These are phyloP conservation scores for Oryza glumipatula DNA, from an alignment of 176 grass and related monocot genomes.

Conservation along the genomic window DNA sequence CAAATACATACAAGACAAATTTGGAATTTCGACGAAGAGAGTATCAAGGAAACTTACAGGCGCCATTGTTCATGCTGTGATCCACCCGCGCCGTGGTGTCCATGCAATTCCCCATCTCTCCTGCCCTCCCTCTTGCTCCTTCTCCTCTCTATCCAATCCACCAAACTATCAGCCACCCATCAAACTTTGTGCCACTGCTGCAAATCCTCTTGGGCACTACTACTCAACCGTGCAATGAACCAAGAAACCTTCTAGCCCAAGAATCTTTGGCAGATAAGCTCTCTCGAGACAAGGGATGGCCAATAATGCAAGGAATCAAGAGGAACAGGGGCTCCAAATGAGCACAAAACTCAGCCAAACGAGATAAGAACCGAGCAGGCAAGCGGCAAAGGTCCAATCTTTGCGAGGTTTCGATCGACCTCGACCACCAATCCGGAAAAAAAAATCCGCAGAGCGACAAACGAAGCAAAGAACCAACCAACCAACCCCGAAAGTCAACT, in stretches of 20 bases:
- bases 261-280: background rate
- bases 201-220: background rate
- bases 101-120: constrained; percentile 88
- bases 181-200: constrained; percentile 16
- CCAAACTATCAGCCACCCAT: constrained; percentile 41
- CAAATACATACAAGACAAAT: constrained; percentile 10
- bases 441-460: constrained; percentile 2
- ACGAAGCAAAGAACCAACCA: constrained; percentile 21
- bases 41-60: constrained; percentile 60
- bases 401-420: constrained; percentile 6
- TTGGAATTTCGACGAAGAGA: constrained; percentile 9
- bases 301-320: constrained; percentile 28
- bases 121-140: background rate
- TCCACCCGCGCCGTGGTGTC: constrained; percentile 57
- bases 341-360: background rate
- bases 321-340: background rate
- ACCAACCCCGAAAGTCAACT: constrained; percentile 35
- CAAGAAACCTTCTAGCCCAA: constrained; percentile 11
- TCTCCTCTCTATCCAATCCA: background rate
- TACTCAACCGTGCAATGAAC: background rate
- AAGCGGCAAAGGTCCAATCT: constrained; percentile 25
- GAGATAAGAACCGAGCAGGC: background rate
- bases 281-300: background rate
- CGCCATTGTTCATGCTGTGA: constrained; percentile 57
- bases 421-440: constrained; percentile 1